Evolutionary conservation across 2,329 filamentous ascomycete genomes (phyloP), one percentile per base, ranked within the genome.

Genomic region (Venturia oleaginea): DNA sequence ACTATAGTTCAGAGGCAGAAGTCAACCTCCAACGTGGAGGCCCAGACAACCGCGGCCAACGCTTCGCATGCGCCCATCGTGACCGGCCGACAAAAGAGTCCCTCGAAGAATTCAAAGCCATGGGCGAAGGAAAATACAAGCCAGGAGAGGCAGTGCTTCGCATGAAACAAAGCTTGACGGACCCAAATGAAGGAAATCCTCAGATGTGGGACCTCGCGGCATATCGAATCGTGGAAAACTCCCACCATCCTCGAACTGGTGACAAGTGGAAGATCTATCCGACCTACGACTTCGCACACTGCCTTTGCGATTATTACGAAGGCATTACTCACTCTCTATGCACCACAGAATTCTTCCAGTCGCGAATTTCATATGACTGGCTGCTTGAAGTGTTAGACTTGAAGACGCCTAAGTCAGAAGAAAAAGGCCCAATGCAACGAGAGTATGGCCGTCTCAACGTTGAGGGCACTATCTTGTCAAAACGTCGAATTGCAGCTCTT

Each of bases 121-220:
- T 97, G 93, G 83, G 86, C 62, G 91, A 95, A 72, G 93, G 93
- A 24, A 90, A 93, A 76, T 97, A 97, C 77, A 87, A 89, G 74
- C 87, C 91, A 0, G 86, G 86, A 70, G 87, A 91, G 74, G 93
- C 91, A 1, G 89, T 91, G 70, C 79, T 97, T 63, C 87, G 93
- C 67, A 97, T 97, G 92, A 96, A 96, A 80, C 91, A 96, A 81
- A 90, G 91, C 67, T 70, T 87, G 65, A 72, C 72, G 2, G 75
- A 77, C 54, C 73, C 73, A n/a, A 84, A 85, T 61, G 87, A 88
- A 70, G 87, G 88, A 37, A 97, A 97, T 74, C 92, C 92, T 7
- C 91, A 96, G 76, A 92, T 96, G 90, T 97, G 93, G 93, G 93
- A 97, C 80, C 78, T 96, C 63, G 90, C 90, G 1, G 93, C 93